Percentiles rank a stretch among this genome's conserved stretches.
These are phyloP conservation scores for Elasticomyces elasticus DNA, from an alignment of 495 filamentous ascomycete species.

Conservation along the genomic window DNA sequence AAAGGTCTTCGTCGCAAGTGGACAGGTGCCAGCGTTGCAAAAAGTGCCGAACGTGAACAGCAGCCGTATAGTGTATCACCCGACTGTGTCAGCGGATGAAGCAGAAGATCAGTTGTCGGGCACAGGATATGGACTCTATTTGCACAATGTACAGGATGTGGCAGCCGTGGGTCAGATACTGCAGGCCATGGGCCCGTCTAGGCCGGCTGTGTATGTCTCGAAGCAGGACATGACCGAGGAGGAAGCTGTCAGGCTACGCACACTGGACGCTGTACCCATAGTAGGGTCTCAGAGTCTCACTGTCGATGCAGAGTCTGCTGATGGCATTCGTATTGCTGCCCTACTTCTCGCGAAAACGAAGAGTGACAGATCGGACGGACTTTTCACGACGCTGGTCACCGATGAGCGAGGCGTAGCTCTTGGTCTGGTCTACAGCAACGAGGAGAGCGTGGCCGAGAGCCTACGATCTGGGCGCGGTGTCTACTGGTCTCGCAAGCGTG, in stretches of 20 bases:
- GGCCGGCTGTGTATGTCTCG: conserved; percentile 39
- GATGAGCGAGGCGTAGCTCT: conserved; percentile 80
- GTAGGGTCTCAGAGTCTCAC: conserved; percentile 63
- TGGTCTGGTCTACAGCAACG: conserved; percentile 86
- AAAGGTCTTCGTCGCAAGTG: conserved; percentile 63
- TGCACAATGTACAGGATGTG: conserved; percentile 36
- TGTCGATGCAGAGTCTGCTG: conserved; percentile 41
- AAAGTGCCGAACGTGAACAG: conserved; percentile 46
- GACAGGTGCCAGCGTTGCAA: conserved; percentile 49
- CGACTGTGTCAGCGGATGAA: conserved; percentile 37
- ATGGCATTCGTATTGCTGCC: conserved; percentile 55
- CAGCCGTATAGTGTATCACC: conserved; percentile 42
- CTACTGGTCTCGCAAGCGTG: conserved; percentile 89
- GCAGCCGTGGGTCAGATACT: conserved; percentile 36
- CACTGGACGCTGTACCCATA: conserved; percentile 60
- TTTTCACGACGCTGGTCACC: conserved; percentile 78
- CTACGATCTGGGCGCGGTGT: conserved; percentile 81
- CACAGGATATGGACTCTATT: conserved; percentile 39
- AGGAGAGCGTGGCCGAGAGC: conserved; percentile 79
- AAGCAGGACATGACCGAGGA: conserved; percentile 43
- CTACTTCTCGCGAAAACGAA: conserved; percentile 59
- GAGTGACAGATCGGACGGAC: conserved; percentile 73
- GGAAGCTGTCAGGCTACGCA: conserved; percentile 35
- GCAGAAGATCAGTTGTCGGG: conserved; percentile 45
- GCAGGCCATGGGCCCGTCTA: conserved; percentile 35